A percentile compares a stretch with the other conserved stretches of the same genome.
Conservation (phyloP, 1,284 basidiomycete species). For the Apiotrichum porosum region DNA sequence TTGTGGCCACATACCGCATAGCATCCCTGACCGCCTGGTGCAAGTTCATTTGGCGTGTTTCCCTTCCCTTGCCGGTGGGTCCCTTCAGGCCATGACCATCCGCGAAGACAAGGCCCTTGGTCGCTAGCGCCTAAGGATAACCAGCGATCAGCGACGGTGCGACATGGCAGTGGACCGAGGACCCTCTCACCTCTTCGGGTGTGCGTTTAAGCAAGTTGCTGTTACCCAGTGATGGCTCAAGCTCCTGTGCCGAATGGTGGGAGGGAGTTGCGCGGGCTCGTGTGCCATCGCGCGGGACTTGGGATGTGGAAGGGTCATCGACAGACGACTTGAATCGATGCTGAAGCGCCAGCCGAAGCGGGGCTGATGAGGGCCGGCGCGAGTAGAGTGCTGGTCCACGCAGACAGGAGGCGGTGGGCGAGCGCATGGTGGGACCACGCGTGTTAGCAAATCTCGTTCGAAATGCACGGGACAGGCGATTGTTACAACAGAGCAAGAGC, state of each 20-base stretch:
- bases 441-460: no score
- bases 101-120: constrained; percentile 64
- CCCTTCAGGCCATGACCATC: constrained; percentile 57
- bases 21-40: constrained; percentile 87
- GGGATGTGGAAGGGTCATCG: constrained; percentile 9
- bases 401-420: no score
- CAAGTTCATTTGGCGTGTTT: constrained; percentile 84
- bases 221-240: constrained; percentile 33
- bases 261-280: constrained; percentile 5
- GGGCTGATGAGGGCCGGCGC: neutral
- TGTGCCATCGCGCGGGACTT: constrained; percentile 8
- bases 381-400: no score
- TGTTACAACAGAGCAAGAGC: no score
- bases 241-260: constrained; percentile 8
- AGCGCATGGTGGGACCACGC: no score
- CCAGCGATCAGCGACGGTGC: neutral
- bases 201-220: constrained; percentile 28
- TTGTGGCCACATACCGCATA: constrained; percentile 62
- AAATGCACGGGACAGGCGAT: no score
- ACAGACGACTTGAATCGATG: constrained; percentile 6
- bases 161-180: no score
- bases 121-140: constrained; percentile 56
- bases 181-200: constrained; percentile 22
- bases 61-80: constrained; percentile 62
- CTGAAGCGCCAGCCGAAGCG: neutral